These are phyloP conservation scores for Xylaria nigripes DNA, from an alignment of 495 filamentous ascomycete species.

Conservation along the genomic window DNA sequence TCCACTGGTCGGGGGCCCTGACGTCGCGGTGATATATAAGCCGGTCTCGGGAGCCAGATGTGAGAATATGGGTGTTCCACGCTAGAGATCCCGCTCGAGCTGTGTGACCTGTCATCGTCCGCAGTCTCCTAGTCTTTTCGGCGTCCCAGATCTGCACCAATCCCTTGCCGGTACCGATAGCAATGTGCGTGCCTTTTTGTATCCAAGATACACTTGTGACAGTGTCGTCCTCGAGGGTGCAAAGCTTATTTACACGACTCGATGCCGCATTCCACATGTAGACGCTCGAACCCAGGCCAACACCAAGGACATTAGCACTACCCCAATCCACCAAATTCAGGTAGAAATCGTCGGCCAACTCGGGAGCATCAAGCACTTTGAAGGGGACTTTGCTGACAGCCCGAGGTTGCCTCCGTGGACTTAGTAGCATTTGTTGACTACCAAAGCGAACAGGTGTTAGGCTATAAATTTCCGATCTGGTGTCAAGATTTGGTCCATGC, in stretches of 20 bases:
- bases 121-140: conserved; percentile 67
- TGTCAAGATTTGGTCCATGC: conserved; percentile 76
- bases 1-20: conserved; percentile 81
- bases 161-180: conserved; percentile 89
- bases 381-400: conserved; percentile 93
- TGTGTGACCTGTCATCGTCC: conserved; percentile 94
- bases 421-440: conserved; percentile 85
- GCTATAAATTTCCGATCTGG: conserved; percentile 85
- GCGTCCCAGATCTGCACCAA: conserved; percentile 98
- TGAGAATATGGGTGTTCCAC: conserved; percentile 97
- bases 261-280: conserved; percentile 96
- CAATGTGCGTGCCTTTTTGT: conserved; percentile 86
- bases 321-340: conserved; percentile 97
- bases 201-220: conserved; percentile 98
- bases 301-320: conserved; percentile 85
- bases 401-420: conserved; percentile 76
- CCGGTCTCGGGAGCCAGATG: conserved; percentile 89
- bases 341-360: conserved; percentile 95
- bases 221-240: conserved; percentile 84
- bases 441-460: conserved; percentile 82
- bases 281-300: conserved; percentile 86
- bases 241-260: conserved; percentile 82
- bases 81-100: conserved; percentile 83
- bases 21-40: conserved; percentile 93
- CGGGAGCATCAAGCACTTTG: conserved; percentile 94